These are phyloP conservation scores for Apiospora phragmitis DNA, from an alignment of 2,329 filamentous ascomycete genomes.

Conservation along the genomic window DNA sequence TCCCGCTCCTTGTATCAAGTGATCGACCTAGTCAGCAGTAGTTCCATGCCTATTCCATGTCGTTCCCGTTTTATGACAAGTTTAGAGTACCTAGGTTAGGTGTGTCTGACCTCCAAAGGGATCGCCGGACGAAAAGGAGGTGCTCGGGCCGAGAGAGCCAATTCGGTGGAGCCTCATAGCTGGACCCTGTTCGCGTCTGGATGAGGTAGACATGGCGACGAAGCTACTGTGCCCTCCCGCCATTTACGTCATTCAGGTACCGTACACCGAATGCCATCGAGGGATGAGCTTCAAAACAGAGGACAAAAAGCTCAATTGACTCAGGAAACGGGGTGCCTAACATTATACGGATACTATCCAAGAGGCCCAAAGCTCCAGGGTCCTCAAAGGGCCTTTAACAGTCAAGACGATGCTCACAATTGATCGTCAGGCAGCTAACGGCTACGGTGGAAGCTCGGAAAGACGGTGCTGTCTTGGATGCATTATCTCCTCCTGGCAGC, in stretches of 20 bases:
- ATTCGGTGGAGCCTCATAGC: conserved; percentile 10
- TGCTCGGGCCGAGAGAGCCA: conserved; percentile 12
- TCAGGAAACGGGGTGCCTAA: not conserved
- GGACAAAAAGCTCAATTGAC: not conserved
- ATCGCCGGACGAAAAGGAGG: conserved; percentile 10
- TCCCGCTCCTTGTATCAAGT: not conserved
- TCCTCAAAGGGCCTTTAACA: not conserved
- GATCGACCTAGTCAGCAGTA: not conserved
- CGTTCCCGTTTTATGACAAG: no score
- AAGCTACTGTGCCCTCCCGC: conserved; percentile 7
- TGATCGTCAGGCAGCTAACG: not conserved
- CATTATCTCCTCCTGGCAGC: not conserved
- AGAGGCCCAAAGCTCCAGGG: not conserved
- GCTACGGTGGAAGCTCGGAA: not conserved
- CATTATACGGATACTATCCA: not conserved
- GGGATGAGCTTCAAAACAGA: not conserved
- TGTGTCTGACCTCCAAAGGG: not conserved
- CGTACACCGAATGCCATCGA: not conserved
- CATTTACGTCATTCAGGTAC: not conserved
- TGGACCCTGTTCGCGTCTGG: not conserved
- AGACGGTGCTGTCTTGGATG: not conserved
- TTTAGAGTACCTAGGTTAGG: no score
- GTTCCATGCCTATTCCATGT: no score
- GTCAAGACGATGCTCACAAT: not conserved
- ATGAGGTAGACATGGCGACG: not conserved